A percentile compares a stretch with the other conserved stretches of the same genome.
Evolutionary conservation across 208 protist genomes (phyloP).

Genomic region (Trypanosoma theileri): DNA sequence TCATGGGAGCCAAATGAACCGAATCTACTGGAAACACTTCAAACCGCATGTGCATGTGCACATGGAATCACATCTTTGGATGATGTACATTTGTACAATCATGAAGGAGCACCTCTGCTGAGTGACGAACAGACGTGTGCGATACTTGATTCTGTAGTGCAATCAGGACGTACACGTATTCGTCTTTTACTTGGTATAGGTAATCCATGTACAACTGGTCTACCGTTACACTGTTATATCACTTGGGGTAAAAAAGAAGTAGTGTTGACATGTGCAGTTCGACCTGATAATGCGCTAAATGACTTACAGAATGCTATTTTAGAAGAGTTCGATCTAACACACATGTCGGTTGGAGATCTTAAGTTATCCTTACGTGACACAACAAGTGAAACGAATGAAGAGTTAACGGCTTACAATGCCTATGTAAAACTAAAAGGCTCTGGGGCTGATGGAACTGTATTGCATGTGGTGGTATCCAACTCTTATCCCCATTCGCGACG

Average conservation of each 20-base stretch:
- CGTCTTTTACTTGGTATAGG: constrained; percentile 9
- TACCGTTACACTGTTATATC: constrained; percentile 36
- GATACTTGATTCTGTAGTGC: constrained; percentile 13
- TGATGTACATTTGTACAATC: constrained; percentile 22
- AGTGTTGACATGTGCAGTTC: constrained; percentile 36
- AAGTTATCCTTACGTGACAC: constrained; percentile 22
- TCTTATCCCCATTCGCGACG: background rate
- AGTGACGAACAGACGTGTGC: background rate
- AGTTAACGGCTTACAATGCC: constrained; percentile 6
- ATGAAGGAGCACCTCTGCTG: constrained; percentile 12
- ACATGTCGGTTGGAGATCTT: constrained; percentile 5
- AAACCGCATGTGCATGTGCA: constrained; percentile 3
- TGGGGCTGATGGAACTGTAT: background rate
- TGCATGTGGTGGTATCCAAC: constrained; percentile 14
- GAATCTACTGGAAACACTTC: constrained; percentile 8
- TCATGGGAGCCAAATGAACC: constrained; percentile 5
- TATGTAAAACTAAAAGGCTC: constrained; percentile 15
- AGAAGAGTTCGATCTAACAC: constrained; percentile 26
- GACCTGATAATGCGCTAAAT: constrained; percentile 27
- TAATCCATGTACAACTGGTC: constrained; percentile 17
- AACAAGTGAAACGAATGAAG: background rate
- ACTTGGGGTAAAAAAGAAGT: constrained; percentile 39
- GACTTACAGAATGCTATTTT: constrained; percentile 42
- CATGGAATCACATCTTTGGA: constrained; percentile 5
- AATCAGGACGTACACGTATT: constrained; percentile 4